phyloP scores from a whole-genome alignment of 345 rosid genomes.

The Dipteronia dyeriana region DNA sequence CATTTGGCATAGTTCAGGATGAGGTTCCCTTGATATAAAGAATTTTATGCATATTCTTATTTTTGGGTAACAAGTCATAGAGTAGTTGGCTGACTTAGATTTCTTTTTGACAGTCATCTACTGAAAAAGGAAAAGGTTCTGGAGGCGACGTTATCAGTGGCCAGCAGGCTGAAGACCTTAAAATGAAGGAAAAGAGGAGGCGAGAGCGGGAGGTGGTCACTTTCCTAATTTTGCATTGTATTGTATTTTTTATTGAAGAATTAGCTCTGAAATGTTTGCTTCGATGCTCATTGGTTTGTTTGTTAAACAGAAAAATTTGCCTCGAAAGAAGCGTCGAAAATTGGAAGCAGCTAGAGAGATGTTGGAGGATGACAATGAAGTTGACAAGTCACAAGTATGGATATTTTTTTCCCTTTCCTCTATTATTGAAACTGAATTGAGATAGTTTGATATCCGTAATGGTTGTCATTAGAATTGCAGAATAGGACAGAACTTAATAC shows the following conservation, averaged over 20 bases:
- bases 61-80: background rate
- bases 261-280: conserved; percentile 4
- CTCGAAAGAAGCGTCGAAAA: conserved; percentile 83
- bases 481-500: background rate
- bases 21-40: background rate
- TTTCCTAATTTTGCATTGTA: conserved; percentile 9
- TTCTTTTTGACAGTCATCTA: conserved; percentile 46
- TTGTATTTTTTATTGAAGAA: conserved; percentile 16
- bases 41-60: background rate
- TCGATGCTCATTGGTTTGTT: conserved; percentile 19
- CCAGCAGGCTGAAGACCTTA: conserved; percentile 82
- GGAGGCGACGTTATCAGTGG: conserved; percentile 74
- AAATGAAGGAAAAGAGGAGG: conserved; percentile 91
- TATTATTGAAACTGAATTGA: background rate
- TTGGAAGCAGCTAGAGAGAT: conserved; percentile 96
- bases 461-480: background rate
- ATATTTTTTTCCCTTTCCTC: conserved; percentile 7
- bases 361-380: conserved; percentile 70
- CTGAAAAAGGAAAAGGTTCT: conserved; percentile 49
- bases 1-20: background rate
- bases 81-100: background rate
- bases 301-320: conserved; percentile 75
- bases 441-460: background rate
- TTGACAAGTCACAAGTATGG: conserved; percentile 45
- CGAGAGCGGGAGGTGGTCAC: conserved; percentile 74